Conservation (phyloP, 2,329 filamentous ascomycete genomes). For the Neofusicoccum laricinum region DNA sequence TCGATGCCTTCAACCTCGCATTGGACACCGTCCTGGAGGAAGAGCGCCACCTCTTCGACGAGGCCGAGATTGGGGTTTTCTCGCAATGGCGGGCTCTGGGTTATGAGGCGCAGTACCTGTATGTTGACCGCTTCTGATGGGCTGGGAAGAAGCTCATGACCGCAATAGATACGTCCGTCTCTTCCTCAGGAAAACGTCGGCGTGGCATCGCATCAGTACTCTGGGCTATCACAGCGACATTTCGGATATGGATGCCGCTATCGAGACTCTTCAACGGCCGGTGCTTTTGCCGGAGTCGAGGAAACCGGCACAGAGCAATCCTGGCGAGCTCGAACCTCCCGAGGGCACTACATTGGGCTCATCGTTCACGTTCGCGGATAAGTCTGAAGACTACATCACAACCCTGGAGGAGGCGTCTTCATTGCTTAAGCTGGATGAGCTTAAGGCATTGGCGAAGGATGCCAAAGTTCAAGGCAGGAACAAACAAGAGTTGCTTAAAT, state of each 20-base stretch:
- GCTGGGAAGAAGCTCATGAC: not conserved
- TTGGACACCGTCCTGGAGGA: slow-evolving; percentile 86
- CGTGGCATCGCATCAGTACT: slow-evolving; percentile 80
- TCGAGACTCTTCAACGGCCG: slow-evolving; percentile 59
- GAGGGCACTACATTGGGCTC: slow-evolving; percentile 50
- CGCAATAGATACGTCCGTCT: slow-evolving; percentile 77
- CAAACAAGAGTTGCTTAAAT: slow-evolving; percentile 73
- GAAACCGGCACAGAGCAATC: slow-evolving; percentile 35
- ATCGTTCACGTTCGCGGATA: slow-evolving; percentile 75
- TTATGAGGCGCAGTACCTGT: slow-evolving; percentile 92
- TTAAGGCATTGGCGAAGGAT: slow-evolving; percentile 81
- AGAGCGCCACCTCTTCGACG: slow-evolving; percentile 82
- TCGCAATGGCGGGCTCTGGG: slow-evolving; percentile 66
- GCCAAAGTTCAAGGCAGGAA: slow-evolving; percentile 84
- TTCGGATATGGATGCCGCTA: slow-evolving; percentile 65
- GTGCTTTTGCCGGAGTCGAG: slow-evolving; percentile 54
- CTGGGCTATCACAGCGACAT: slow-evolving; percentile 83
- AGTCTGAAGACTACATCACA: slow-evolving; percentile 68
- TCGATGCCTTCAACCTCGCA: slow-evolving; percentile 94
- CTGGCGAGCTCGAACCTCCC: slow-evolving; percentile 49
- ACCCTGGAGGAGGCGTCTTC: slow-evolving; percentile 80
- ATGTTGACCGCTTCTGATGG: slow-evolving; percentile 34
- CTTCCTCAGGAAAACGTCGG: slow-evolving; percentile 86
- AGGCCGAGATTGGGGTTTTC: slow-evolving; percentile 75
- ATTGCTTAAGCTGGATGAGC: slow-evolving; percentile 79